These are phyloP conservation scores for Hapsidospora chrysogenum DNA, from an alignment of 495 filamentous ascomycete genomes.

Conservation along the genomic window DNA sequence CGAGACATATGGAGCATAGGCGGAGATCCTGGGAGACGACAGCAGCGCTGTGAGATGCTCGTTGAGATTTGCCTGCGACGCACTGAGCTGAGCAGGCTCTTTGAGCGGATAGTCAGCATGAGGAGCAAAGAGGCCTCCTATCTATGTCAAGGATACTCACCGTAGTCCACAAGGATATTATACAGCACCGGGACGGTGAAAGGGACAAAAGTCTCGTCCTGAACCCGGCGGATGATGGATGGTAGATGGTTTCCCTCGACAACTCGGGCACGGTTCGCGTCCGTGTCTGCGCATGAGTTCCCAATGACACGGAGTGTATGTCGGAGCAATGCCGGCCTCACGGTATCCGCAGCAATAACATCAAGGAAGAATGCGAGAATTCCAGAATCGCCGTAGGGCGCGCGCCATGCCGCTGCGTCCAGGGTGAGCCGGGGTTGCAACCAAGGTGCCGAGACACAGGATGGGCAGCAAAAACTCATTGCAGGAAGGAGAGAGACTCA, in stretches of 20 bases:
- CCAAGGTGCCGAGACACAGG: neutral
- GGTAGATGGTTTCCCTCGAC: conserved; percentile 38
- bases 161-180: conserved; percentile 61
- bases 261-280: conserved; percentile 55
- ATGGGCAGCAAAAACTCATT: no score
- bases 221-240: conserved; percentile 31
- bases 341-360: conserved; percentile 24
- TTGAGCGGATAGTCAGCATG: conserved; percentile 1
- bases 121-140: neutral
- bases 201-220: conserved; percentile 28
- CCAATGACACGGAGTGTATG: conserved; percentile 55
- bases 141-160: no score
- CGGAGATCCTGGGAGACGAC: conserved; percentile 13
- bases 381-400: conserved; percentile 48
- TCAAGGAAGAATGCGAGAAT: conserved; percentile 49
- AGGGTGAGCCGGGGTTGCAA: neutral
- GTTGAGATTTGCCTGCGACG: conserved; percentile 23
- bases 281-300: conserved; percentile 71
- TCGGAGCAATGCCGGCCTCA: conserved; percentile 16
- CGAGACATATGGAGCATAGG: conserved; percentile 13
- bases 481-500: conserved; percentile 28
- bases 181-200: conserved; percentile 52
- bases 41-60: conserved; percentile 21
- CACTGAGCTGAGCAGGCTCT: conserved; percentile 38
- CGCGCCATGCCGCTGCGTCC: conserved; percentile 39